Conservation (phyloP, 306 rosid genomes). For the Lupinus albus region DNA sequence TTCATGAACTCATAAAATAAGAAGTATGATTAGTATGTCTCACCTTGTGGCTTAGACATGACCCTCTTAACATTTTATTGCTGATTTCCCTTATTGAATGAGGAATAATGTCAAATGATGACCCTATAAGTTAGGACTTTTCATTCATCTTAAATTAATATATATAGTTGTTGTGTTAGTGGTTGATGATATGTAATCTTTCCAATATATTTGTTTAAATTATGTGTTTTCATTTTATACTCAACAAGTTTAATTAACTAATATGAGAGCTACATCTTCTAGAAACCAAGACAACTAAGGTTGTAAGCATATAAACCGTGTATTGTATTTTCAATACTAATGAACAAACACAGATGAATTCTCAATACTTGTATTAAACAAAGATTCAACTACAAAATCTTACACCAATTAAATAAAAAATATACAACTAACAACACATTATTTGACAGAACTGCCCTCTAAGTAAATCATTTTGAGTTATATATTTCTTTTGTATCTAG, state of each 20-base stretch:
- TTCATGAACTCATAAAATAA: constrained; percentile 1
- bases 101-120: neutral
- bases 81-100: neutral
- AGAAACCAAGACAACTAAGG: constrained; percentile 40
- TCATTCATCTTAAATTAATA: constrained; percentile 1
- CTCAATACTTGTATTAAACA: neutral
- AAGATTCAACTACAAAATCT: neutral
- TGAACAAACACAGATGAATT: constrained; percentile 29
- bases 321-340: constrained; percentile 28
- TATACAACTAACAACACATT: neutral
- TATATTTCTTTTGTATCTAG: too few species aligned
- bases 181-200: constrained; percentile 11
- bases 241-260: constrained; percentile 26
- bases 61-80: constrained; percentile 3
- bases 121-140: neutral
- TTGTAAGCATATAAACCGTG: constrained; percentile 43
- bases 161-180: constrained; percentile 10
- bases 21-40: neutral
- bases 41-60: neutral
- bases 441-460: constrained; percentile 35
- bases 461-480: neutral
- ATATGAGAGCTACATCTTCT: constrained; percentile 41
- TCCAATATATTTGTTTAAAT: constrained; percentile 13
- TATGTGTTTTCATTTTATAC: constrained; percentile 14
- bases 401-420: neutral